Percentiles rank a stretch among this genome's conserved stretches.
Evolutionary conservation across 345 rosid species (phyloP).

Genomic region (Dipteronia dyeriana): DNA sequence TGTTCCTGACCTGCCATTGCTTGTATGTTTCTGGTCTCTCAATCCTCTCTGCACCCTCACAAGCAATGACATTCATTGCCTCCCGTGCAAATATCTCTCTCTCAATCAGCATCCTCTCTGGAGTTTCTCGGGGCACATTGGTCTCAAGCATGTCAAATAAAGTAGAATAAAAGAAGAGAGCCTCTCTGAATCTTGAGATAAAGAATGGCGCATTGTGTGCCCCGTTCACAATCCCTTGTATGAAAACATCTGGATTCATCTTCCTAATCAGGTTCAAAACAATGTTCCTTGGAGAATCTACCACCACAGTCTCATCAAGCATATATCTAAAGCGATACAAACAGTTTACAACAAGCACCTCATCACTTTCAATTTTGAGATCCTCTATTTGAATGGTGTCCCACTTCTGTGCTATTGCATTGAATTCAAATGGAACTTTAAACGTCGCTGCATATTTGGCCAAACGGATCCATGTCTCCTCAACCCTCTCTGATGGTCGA

Average conservation of each 20-base stretch:
- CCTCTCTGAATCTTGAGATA: constrained; percentile 55
- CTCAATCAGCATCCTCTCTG: constrained; percentile 52
- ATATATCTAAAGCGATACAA: constrained; percentile 45
- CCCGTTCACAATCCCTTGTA: constrained; percentile 51
- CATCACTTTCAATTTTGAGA: constrained; percentile 48
- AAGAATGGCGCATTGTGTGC: constrained; percentile 50
- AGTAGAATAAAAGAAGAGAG: constrained; percentile 54
- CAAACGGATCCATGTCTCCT: constrained; percentile 52
- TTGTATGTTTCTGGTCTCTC: constrained; percentile 63
- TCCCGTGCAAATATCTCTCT: constrained; percentile 45
- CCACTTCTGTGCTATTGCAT: constrained; percentile 64
- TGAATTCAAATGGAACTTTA: constrained; percentile 54
- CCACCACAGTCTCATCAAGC: constrained; percentile 60
- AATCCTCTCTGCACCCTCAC: constrained; percentile 55
- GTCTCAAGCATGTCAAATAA: constrained; percentile 53
- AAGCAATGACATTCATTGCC: constrained; percentile 55
- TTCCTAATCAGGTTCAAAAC: constrained; percentile 45
- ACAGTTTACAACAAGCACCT: constrained; percentile 51
- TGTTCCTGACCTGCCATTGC: constrained; percentile 49
- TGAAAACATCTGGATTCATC: constrained; percentile 47
- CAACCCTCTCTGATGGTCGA: constrained; percentile 55
- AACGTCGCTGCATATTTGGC: constrained; percentile 51
- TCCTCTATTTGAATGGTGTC: constrained; percentile 53
- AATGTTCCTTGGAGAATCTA: constrained; percentile 45
- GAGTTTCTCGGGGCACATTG: constrained; percentile 45